Evolutionary conservation across 1,284 basidiomycete genomes (phyloP).

Genomic region (Trametes versicolor): DNA sequence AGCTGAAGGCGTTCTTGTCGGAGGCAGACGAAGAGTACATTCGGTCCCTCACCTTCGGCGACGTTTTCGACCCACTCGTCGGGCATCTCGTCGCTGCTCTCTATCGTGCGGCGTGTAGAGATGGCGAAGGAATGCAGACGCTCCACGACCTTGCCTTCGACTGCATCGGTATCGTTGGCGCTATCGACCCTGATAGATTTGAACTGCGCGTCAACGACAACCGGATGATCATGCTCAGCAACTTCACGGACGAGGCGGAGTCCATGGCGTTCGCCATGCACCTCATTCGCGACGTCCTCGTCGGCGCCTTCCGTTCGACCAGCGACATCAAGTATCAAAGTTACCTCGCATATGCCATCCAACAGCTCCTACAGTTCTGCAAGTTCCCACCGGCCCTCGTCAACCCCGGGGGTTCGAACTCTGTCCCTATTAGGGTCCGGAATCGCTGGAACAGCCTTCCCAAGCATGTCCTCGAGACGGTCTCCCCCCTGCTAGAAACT

Average conservation of each 20-base stretch:
- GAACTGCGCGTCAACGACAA: slow-evolving; percentile 71
- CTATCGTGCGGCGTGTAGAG: slow-evolving; percentile 78
- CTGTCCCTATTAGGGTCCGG: slow-evolving; percentile 73
- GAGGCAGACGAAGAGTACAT: slow-evolving; percentile 64
- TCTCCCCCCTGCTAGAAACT: slow-evolving; percentile 88
- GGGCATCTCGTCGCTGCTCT: slow-evolving; percentile 78
- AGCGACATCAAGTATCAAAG: slow-evolving; percentile 95
- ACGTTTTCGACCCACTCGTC: slow-evolving; percentile 85
- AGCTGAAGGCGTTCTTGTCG: slow-evolving; percentile 77
- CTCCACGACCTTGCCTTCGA: slow-evolving; percentile 83
- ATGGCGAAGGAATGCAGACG: slow-evolving; percentile 78
- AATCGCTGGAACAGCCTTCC: slow-evolving; percentile 84
- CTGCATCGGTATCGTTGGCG: slow-evolving; percentile 94
- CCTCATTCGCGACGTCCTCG: slow-evolving; percentile 88
- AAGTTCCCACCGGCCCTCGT: slow-evolving; percentile 84
- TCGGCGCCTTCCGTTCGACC: slow-evolving; percentile 93
- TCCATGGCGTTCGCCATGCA: slow-evolving; percentile 86
- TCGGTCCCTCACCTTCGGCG: slow-evolving; percentile 76
- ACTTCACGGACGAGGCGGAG: slow-evolving; percentile 88
- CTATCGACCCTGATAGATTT: slow-evolving; percentile 95
- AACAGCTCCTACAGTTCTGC: slow-evolving; percentile 92
- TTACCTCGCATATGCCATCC: slow-evolving; percentile 91
- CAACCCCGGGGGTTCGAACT: slow-evolving; percentile 52
- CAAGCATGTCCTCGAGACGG: slow-evolving; percentile 87
- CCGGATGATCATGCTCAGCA: slow-evolving; percentile 80